A percentile compares a stretch with the other conserved stretches of the same genome.
phyloP scores from a whole-genome alignment of 805 yeast genomes.

The Wickerhamomyces bovis region DNA sequence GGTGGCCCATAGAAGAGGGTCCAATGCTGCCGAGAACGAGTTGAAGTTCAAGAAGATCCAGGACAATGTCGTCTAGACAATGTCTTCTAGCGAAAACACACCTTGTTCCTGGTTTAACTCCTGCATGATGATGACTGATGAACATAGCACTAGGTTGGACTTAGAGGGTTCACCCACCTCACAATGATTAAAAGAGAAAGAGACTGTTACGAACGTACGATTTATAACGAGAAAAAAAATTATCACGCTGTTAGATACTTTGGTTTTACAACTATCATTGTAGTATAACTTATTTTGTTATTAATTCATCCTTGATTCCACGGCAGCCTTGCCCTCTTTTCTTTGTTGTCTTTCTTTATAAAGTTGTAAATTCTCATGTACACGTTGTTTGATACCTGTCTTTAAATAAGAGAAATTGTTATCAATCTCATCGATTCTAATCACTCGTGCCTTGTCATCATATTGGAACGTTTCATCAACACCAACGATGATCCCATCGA shows the following conservation, averaged over 20 bases:
- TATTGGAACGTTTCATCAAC: conserved; percentile 10
- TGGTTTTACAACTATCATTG: not conserved
- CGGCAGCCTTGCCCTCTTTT: conserved; percentile 75
- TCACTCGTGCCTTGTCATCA: not conserved
- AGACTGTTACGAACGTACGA: too few relatives aligned
- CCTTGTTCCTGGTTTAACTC: not conserved
- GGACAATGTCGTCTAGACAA: not conserved
- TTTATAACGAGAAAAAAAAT: not conserved
- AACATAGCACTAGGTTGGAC: not conserved
- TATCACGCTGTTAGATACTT: not conserved
- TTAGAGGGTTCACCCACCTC: too few relatives aligned
- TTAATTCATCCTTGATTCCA: conserved; percentile 30
- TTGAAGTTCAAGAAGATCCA: conserved; percentile 25
- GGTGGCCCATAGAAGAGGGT: conserved; percentile 44
- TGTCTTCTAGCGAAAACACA: too few relatives aligned
- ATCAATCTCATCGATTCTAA: conserved; percentile 29
- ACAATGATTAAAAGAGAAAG: too few relatives aligned
- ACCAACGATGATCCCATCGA: conserved; percentile 65
- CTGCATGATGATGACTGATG: not conserved
- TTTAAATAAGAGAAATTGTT: conserved; percentile 65
- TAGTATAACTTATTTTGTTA: not conserved
- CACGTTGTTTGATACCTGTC: conserved; percentile 68
- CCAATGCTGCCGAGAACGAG: conserved; percentile 40
- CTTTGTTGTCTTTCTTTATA: conserved; percentile 83
- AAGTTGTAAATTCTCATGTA: conserved; percentile 55